A percentile compares a stretch with the other conserved stretches of the same genome.
Evolutionary conservation across 2,329 filamentous ascomycete species (phyloP).

Genomic region (Periconia sp.): DNA sequence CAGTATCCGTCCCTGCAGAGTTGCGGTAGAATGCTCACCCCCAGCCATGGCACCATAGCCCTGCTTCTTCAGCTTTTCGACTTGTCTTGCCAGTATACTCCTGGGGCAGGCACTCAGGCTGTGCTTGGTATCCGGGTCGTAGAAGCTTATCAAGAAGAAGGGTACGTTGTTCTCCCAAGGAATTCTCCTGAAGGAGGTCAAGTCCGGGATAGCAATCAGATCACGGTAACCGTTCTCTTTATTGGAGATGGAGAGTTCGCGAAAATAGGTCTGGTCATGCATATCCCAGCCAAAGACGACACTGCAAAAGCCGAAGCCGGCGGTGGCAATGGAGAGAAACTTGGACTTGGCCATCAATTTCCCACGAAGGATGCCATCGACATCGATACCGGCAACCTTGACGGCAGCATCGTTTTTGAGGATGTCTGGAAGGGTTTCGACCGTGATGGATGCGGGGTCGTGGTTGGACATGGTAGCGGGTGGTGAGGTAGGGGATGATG

Average conservation of each 20-base stretch:
- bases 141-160: slow-evolving; percentile 82
- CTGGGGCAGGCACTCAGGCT: slow-evolving; percentile 79
- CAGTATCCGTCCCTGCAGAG: slow-evolving; percentile 12
- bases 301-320: slow-evolving; percentile 90
- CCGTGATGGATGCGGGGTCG: slow-evolving; percentile 53
- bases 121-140: slow-evolving; percentile 73
- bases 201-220: slow-evolving; percentile 77
- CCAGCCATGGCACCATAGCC: slow-evolving; percentile 88
- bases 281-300: slow-evolving; percentile 97
- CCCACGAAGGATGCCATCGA: slow-evolving; percentile 83
- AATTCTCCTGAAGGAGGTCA: slow-evolving; percentile 76
- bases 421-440: slow-evolving; percentile 65
- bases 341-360: slow-evolving; percentile 93
- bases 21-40: slow-evolving; percentile 57
- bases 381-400: slow-evolving; percentile 85
- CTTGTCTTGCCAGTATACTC: slow-evolving; percentile 68
- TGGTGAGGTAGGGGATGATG: neutral
- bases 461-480: slow-evolving; percentile 22
- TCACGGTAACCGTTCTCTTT: slow-evolving; percentile 89
- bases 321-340: slow-evolving; percentile 78
- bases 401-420: slow-evolving; percentile 74
- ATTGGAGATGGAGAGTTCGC: slow-evolving; percentile 84
- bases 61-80: slow-evolving; percentile 66
- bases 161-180: slow-evolving; percentile 88
- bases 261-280: slow-evolving; percentile 89